Percentiles rank a stretch among this genome's conserved stretches.
Evolutionary conservation across 805 yeast species (phyloP).

Genomic region (Saccharomycopsis synnaedendra): DNA sequence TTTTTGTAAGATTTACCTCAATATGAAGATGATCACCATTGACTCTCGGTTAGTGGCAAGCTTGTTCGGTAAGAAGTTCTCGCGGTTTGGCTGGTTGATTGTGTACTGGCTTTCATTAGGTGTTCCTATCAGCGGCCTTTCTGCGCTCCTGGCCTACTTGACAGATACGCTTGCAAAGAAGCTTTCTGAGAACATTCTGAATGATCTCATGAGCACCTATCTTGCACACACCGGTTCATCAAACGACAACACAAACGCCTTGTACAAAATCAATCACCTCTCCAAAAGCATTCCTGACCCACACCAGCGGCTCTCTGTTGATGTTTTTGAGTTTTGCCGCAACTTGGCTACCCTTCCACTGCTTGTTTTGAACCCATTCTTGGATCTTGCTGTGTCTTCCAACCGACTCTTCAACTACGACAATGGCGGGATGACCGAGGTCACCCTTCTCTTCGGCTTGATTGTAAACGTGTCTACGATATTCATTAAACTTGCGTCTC

Average conservation of each 20-base stretch:
- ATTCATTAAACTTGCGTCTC: slow-evolving; percentile 64
- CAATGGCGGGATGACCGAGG: slow-evolving; percentile 67
- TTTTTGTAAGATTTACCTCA: slow-evolving; percentile 56
- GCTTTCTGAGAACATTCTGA: slow-evolving; percentile 55
- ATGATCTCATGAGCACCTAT: slow-evolving; percentile 54
- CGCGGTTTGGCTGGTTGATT: slow-evolving; percentile 49
- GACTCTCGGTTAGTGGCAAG: slow-evolving; percentile 83
- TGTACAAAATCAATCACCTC: slow-evolving; percentile 60
- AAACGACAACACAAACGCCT: slow-evolving; percentile 42
- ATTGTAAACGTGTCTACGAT: slow-evolving; percentile 74
- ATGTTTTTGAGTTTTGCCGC: slow-evolving; percentile 60
- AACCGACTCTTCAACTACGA: slow-evolving; percentile 27
- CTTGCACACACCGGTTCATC: slow-evolving; percentile 35
- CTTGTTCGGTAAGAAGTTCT: slow-evolving; percentile 59
- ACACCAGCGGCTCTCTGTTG: slow-evolving; percentile 75
- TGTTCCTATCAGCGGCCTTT: slow-evolving; percentile 73
- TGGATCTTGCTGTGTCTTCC: slow-evolving; percentile 11
- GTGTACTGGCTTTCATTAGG: slow-evolving; percentile 77
- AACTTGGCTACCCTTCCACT: slow-evolving; percentile 69
- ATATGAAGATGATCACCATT: slow-evolving; percentile 72
- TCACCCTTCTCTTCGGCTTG: slow-evolving; percentile 65
- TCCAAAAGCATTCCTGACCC: slow-evolving; percentile 54
- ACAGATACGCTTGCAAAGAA: slow-evolving; percentile 45
- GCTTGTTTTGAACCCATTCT: slow-evolving; percentile 40
- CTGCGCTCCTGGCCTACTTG: slow-evolving; percentile 55